Evolutionary conservation across 495 filamentous ascomycete species (phyloP).

Genomic region (Aspergillus leporis): DNA sequence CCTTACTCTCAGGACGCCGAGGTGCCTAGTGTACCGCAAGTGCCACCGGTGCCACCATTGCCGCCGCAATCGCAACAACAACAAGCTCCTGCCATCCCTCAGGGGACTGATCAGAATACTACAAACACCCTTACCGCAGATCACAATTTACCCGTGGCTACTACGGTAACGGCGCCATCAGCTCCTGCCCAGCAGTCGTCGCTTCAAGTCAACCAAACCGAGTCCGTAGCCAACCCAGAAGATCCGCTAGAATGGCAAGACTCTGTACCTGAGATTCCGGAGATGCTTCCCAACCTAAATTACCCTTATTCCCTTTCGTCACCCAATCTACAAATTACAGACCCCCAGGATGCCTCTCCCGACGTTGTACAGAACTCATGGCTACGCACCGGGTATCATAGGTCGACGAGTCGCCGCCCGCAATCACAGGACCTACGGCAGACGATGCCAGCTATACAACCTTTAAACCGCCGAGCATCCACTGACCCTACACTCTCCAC

Average conservation of each 20-base stretch:
- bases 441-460: constrained; percentile 8
- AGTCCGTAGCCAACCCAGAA: constrained; percentile 1
- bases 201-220: neutral
- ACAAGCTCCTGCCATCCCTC: constrained; percentile 4
- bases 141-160: constrained; percentile 15
- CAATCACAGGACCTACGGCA: constrained; percentile 22
- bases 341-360: constrained; percentile 20
- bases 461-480: constrained; percentile 36
- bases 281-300: constrained; percentile 21
- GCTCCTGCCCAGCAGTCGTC: neutral
- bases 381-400: constrained; percentile 9
- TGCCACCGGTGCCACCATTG: neutral
- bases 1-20: constrained; percentile 6
- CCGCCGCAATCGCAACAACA: neutral
- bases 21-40: constrained; percentile 9
- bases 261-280: constrained; percentile 21
- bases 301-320: constrained; percentile 42
- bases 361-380: constrained; percentile 18
- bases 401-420: constrained; percentile 16
- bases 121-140: constrained; percentile 2
- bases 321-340: constrained; percentile 35
- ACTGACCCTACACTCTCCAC: constrained; percentile 36
- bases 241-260: constrained; percentile 12
- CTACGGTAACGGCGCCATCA: constrained; percentile 20
- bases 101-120: neutral